Percentiles rank a stretch among this genome's conserved stretches.
Evolutionary conservation across 2,329 filamentous ascomycete species (phyloP).

Genomic region (Cryoendolithus antarcticus): DNA sequence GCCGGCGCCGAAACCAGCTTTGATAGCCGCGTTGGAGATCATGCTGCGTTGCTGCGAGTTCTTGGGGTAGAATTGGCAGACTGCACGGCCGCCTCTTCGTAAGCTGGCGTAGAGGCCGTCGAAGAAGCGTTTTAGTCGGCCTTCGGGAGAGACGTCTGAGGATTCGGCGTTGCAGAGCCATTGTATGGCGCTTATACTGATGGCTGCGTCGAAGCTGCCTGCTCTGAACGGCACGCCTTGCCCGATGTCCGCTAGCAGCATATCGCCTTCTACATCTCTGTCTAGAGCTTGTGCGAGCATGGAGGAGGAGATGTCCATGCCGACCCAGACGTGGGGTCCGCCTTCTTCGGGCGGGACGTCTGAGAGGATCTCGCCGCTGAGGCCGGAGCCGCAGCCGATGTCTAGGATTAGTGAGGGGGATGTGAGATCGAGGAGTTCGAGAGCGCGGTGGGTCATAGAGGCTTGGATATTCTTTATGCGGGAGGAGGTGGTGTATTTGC

Average conservation of each 20-base stretch:
- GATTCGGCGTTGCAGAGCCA: conserved; percentile 92
- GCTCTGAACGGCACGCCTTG: conserved; percentile 90
- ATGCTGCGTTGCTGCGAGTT: conserved; percentile 84
- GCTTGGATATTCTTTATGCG: conserved; percentile 94
- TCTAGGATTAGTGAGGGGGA: conserved; percentile 83
- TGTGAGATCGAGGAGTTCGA: conserved; percentile 74
- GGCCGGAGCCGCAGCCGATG: conserved; percentile 87
- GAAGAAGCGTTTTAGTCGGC: conserved; percentile 74
- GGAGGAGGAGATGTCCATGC: conserved; percentile 87
- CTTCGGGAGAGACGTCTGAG: conserved; percentile 64
- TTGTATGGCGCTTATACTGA: conserved; percentile 91
- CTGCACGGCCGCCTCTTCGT: conserved; percentile 71
- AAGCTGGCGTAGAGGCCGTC: conserved; percentile 80
- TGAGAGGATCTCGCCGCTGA: conserved; percentile 87
- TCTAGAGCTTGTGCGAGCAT: conserved; percentile 95
- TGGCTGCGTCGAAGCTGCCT: conserved; percentile 85
- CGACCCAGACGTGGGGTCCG: conserved; percentile 89
- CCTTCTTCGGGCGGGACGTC: conserved; percentile 55
- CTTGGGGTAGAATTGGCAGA: conserved; percentile 97
- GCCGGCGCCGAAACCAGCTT: conserved; percentile 89
- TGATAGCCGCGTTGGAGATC: conserved; percentile 83
- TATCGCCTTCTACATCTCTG: conserved; percentile 80
- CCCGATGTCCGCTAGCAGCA: conserved; percentile 89
- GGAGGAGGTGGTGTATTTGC: conserved; percentile 93
- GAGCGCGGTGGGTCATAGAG: conserved; percentile 83